Conservation (phyloP, 208 protist genomes). For the Leishmania mexicana region DNA sequence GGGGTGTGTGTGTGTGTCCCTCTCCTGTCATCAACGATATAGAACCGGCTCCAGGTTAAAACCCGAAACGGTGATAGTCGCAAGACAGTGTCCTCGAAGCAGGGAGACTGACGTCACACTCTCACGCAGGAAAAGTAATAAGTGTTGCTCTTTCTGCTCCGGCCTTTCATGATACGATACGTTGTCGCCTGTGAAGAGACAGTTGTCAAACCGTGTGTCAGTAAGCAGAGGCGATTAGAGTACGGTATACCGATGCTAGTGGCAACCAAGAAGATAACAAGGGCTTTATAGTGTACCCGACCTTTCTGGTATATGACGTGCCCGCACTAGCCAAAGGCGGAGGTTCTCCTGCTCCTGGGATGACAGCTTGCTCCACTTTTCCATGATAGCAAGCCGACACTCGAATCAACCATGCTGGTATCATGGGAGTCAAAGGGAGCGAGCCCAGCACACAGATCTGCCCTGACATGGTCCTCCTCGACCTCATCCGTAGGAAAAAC, state of each 20-base stretch:
- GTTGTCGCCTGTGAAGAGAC: not conserved
- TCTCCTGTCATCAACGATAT: not conserved
- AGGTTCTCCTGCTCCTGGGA: conserved; percentile 45
- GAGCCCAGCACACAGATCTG: conserved; percentile 39
- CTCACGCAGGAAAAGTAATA: not conserved
- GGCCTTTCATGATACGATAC: conserved; percentile 1
- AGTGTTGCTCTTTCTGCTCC: not conserved
- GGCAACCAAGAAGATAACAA: conserved; percentile 42
- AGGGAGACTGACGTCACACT: too few relatives aligned
- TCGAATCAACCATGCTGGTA: conserved; percentile 53
- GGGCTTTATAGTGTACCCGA: conserved; percentile 60
- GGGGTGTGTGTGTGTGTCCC: not conserved
- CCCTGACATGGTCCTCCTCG: not conserved
- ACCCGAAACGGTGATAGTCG: not conserved
- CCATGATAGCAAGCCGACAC: conserved; percentile 59
- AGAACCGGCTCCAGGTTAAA: not conserved
- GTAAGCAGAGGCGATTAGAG: conserved; percentile 16
- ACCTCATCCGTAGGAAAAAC: not conserved
- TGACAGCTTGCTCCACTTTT: conserved; percentile 49
- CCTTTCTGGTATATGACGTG: conserved; percentile 45
- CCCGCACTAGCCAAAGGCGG: conserved; percentile 36
- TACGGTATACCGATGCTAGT: conserved; percentile 22
- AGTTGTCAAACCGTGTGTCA: conserved; percentile 7
- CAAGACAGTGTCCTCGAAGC: not conserved
- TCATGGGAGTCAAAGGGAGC: conserved; percentile 47